Percentiles rank a stretch among this genome's conserved stretches.
phyloP scores from a whole-genome alignment of 306 rosid genomes.

The Delonix regia region DNA sequence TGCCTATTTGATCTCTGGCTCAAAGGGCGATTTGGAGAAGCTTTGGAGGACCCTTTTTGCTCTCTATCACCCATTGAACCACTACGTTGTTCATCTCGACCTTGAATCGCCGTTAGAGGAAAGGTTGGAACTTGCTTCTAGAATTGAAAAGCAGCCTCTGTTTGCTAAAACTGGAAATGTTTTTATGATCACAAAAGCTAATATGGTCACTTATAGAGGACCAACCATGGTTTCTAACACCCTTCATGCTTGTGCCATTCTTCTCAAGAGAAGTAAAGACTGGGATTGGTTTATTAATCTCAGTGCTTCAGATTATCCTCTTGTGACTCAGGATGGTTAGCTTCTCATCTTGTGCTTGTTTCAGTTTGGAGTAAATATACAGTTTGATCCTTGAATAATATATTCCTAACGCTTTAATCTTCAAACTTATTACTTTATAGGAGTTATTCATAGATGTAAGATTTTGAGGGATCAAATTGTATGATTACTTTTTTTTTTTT shows the following conservation, averaged over 20 bases:
- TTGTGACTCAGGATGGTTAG: constrained; percentile 96
- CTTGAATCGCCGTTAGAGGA: constrained; percentile 75
- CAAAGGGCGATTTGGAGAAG: constrained; percentile 89
- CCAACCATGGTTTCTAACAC: constrained; percentile 97
- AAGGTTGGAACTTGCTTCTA: constrained; percentile 73
- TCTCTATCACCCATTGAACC: constrained; percentile 85
- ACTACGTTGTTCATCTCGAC: constrained; percentile 87
- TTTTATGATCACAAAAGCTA: constrained; percentile 72
- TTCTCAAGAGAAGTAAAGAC: constrained; percentile 79
- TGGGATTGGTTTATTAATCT: constrained; percentile 99
- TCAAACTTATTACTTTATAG: not conserved
- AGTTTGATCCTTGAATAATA: not conserved
- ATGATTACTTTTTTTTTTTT: not conserved
- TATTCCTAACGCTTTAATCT: no score
- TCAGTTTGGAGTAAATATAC: not conserved
- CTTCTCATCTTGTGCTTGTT: constrained; percentile 17
- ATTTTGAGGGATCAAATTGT: not conserved
- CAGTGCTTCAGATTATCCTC: constrained; percentile 98
- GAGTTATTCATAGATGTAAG: not conserved
- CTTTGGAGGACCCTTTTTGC: constrained; percentile 96
- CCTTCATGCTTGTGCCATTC: constrained; percentile 96
- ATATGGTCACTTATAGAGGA: constrained; percentile 93
- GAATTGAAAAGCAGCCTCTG: constrained; percentile 69
- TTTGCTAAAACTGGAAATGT: constrained; percentile 80
- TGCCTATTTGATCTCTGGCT: constrained; percentile 87